A percentile compares a stretch with the other conserved stretches of the same genome.
These are phyloP conservation scores for Pseudogymnoascus sp. DNA, from an alignment of 2,329 filamentous ascomycete genomes.

Conservation along the genomic window DNA sequence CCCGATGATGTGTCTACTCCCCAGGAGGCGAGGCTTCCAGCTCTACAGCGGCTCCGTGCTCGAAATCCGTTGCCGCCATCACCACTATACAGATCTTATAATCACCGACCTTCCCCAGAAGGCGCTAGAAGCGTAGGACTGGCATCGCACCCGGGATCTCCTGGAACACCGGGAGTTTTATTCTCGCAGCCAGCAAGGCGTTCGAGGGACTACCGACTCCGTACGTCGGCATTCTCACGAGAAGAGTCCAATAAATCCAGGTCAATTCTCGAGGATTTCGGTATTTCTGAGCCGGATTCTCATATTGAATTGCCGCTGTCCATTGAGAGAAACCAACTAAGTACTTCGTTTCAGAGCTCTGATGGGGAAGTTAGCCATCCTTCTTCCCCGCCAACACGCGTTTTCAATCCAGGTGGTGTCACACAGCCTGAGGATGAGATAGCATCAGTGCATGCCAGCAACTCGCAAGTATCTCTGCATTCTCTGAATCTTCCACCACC, in stretches of 20 bases:
- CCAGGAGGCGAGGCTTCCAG: constrained; percentile 14
- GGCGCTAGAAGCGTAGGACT: constrained; percentile 17
- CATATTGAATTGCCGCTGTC: not conserved
- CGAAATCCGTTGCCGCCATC: constrained; percentile 24
- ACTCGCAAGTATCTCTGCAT: not conserved
- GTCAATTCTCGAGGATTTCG: constrained; percentile 20
- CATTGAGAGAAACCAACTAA: not conserved
- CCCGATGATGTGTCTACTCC: constrained; percentile 24
- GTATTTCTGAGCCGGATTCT: not conserved
- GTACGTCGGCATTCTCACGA: constrained; percentile 30
- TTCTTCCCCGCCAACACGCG: constrained; percentile 1
- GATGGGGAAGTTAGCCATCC: not conserved
- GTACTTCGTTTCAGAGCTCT: not conserved
- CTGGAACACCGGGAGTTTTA: constrained; percentile 24
- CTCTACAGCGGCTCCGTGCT: constrained; percentile 11
- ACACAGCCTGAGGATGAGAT: not conserved
- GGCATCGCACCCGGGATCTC: constrained; percentile 19
- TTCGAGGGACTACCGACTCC: constrained; percentile 25
- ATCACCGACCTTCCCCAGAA: constrained; percentile 26
- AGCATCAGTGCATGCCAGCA: not conserved
- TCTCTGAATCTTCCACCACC: constrained; percentile 21
- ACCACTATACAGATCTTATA: constrained; percentile 26
- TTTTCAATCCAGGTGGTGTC: not conserved
- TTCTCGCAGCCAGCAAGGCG: constrained; percentile 25
- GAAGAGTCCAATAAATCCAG: constrained; percentile 26